A percentile compares a stretch with the other conserved stretches of the same genome.
Evolutionary conservation across 2,329 filamentous ascomycete species (phyloP).

Genomic region (Ophiostoma triangulosporum): DNA sequence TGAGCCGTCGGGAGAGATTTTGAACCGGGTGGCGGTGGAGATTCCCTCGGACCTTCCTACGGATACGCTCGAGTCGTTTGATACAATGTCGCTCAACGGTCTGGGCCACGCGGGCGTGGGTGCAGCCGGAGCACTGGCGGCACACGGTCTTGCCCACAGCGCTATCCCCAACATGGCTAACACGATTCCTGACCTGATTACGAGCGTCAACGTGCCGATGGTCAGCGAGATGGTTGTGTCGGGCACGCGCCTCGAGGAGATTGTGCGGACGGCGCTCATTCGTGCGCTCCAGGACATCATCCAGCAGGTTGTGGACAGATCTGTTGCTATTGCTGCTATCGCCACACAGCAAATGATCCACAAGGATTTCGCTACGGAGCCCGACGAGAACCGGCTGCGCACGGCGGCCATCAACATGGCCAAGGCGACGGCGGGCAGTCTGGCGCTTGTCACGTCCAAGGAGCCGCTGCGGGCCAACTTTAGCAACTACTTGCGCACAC

Average conservation of each 20-base stretch:
- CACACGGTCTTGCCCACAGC: conserved; percentile 17
- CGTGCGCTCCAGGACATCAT: conserved; percentile 93
- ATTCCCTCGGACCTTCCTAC: conserved; percentile 46
- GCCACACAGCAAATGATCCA: conserved; percentile 90
- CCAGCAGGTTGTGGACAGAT: conserved; percentile 90
- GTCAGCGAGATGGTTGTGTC: conserved; percentile 68
- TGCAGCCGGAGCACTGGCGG: conserved; percentile 55
- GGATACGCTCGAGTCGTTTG: conserved; percentile 67
- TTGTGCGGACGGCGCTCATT: conserved; percentile 75
- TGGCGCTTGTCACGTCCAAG: conserved; percentile 96
- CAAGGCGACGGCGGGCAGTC: conserved; percentile 81
- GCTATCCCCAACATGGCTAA: conserved; percentile 62
- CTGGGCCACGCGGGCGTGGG: conserved; percentile 55
- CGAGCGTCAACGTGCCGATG: conserved; percentile 67
- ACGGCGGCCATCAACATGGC: conserved; percentile 87
- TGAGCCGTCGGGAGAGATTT: conserved; percentile 73
- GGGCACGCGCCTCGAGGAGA: conserved; percentile 52
- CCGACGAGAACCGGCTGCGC: conserved; percentile 74
- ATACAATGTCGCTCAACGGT: conserved; percentile 65
- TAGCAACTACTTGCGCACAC: conserved; percentile 79
- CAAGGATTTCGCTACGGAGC: conserved; percentile 92
- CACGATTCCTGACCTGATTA: conserved; percentile 70
- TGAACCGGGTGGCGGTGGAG: conserved; percentile 56
- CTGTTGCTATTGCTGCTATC: conserved; percentile 94
- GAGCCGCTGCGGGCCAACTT: conserved; percentile 94